Base-by-base conservation (phyloP, 805 yeast species). In the Kregervanrija delftensis region DNA sequence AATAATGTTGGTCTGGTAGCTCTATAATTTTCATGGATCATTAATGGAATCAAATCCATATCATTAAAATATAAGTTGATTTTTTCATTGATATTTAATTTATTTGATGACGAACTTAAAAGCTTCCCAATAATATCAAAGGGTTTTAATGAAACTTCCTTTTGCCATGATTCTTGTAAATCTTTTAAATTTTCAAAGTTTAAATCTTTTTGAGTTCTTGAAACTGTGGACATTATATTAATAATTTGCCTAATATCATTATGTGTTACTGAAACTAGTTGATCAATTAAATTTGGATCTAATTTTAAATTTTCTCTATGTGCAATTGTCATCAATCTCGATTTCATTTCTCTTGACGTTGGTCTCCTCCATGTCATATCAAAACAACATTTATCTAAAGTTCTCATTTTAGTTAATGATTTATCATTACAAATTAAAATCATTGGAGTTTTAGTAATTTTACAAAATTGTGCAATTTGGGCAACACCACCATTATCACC, bases 401-500 rank as follows among this genome's bases (percentile, higher is more conserved):
- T 93, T 57, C 96, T 75, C 98, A 93, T 91, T 59, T 93, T 93
- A 1, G 96, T 98, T 47, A 87, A 71, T 13, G 87, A 77, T 53
- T 86, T 83, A 61, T 93, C 99, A 66, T 93, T 93, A 68, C 98
- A 91, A 49, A 93, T 90, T 43, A 91, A 72, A 47, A 93, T 89
- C 68, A 93, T 76, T 12, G 99, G 99, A 54, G 91, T 86, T 37
- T 80, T 74, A 0, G 98, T 89, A 41, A 80, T 82, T 37, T 83
- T 74, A 60, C 97, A 90, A 54, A 87, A 83, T 35, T 83, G 81
- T 0, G 97, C 88, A 64, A 93, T 73, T 48, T 89, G 95, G 17
- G 96, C 97, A 28, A 93, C 96, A 50, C 99, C 99, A 49, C 99
- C 99, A 55, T 93, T 83, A 65, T 93, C 99, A 51, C 99, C 99